Evolutionary conservation across 352 stramenopile genomes (phyloP).

Genomic region (Phytophthora pini): DNA sequence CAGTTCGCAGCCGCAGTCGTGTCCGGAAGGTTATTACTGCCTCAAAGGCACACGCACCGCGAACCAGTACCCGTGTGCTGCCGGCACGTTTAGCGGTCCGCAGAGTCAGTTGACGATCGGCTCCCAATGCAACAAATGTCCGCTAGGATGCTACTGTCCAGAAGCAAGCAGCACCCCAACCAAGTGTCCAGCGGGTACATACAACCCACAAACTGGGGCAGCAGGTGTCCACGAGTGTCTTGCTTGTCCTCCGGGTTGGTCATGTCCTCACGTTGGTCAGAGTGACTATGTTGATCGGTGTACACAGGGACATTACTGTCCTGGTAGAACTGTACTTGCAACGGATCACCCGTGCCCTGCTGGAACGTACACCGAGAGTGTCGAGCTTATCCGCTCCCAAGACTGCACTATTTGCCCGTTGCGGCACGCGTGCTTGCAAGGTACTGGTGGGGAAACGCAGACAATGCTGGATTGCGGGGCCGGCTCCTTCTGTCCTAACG

Average conservation of each 20-base stretch:
- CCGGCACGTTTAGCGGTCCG: slow-evolving; percentile 83
- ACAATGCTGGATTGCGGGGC: slow-evolving; percentile 75
- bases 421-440: slow-evolving; percentile 72
- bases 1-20: slow-evolving; percentile 52
- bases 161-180: slow-evolving; percentile 74
- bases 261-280: slow-evolving; percentile 75
- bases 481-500: slow-evolving; percentile 86
- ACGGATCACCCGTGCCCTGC: slow-evolving; percentile 71
- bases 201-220: slow-evolving; percentile 64
- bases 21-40: slow-evolving; percentile 88
- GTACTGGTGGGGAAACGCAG: slow-evolving; percentile 72
- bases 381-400: slow-evolving; percentile 66
- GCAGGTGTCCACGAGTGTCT: slow-evolving; percentile 68
- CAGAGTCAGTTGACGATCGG: slow-evolving; percentile 56
- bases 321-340: slow-evolving; percentile 59
- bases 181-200: slow-evolving; percentile 74
- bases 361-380: slow-evolving; percentile 73
- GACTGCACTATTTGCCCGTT: slow-evolving; percentile 86
- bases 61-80: slow-evolving; percentile 86
- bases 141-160: slow-evolving; percentile 85
- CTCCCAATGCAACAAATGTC: slow-evolving; percentile 64
- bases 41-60: slow-evolving; percentile 60
- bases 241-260: slow-evolving; percentile 73
- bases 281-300: slow-evolving; percentile 69
- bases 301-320: slow-evolving; percentile 76